Percentiles rank a stretch among this genome's conserved stretches.
Conservation (phyloP, 306 rosid genomes). For the Bauhinia variegata region DNA sequence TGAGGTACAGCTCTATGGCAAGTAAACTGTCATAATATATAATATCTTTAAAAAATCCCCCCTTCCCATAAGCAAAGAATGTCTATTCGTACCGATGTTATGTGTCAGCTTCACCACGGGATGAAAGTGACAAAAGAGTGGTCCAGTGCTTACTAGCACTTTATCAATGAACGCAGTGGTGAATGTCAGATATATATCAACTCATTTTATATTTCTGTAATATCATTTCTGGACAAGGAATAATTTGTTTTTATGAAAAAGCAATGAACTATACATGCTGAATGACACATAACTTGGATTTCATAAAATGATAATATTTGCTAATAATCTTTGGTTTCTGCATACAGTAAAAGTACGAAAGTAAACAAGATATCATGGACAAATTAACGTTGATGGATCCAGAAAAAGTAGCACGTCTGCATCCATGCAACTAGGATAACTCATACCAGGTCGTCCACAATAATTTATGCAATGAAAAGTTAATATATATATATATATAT, state of each 20-base stretch:
- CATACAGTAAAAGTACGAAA: too few species aligned
- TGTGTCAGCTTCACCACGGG: too few species aligned
- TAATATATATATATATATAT: too few species aligned
- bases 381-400: neutral
- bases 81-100: too few species aligned
- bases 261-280: neutral
- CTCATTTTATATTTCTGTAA: neutral
- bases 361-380: neutral
- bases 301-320: neutral
- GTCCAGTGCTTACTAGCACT: neutral
- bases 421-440: neutral
- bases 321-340: neutral
- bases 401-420: neutral
- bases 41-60: neutral
- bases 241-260: too few species aligned
- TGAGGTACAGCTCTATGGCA: neutral
- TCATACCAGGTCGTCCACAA: neutral
- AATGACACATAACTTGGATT: neutral
- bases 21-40: neutral
- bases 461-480: constrained; percentile 8
- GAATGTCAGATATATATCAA: neutral
- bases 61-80: neutral
- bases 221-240: neutral
- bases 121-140: too few species aligned
- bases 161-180: neutral